Evolutionary conservation across 257 asterid species (phyloP).

Genomic region (Lantana camara): DNA sequence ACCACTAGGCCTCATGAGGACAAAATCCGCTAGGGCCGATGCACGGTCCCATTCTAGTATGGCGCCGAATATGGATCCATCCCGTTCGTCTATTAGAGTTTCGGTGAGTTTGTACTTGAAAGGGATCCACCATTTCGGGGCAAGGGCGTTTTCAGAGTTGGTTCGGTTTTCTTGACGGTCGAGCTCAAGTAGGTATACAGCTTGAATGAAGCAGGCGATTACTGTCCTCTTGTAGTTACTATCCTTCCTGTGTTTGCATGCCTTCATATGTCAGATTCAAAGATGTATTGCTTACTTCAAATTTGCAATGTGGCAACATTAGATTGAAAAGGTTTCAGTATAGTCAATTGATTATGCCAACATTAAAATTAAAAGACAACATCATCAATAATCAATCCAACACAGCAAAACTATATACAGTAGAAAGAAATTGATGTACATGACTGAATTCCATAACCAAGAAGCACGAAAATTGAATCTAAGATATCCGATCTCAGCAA

Average conservation of each 20-base stretch:
- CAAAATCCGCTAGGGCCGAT: constrained; percentile 80
- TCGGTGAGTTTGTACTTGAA: constrained; percentile 85
- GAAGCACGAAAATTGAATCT: background rate
- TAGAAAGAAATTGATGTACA: too few species aligned
- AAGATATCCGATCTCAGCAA: constrained; percentile 1
- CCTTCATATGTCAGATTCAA: background rate
- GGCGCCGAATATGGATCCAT: constrained; percentile 92
- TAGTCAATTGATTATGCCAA: too few species aligned
- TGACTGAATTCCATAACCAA: background rate
- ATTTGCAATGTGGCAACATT: background rate
- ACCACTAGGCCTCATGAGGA: constrained; percentile 78
- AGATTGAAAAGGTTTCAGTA: background rate
- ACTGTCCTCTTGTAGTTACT: constrained; percentile 84
- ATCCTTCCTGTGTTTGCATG: constrained; percentile 70
- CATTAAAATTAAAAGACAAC: too few species aligned
- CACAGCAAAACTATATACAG: too few species aligned
- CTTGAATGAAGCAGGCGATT: constrained; percentile 92
- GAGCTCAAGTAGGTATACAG: constrained; percentile 89
- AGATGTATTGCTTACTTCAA: background rate
- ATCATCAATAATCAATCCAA: too few species aligned
- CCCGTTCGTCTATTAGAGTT: constrained; percentile 79
- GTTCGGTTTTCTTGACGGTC: constrained; percentile 88
- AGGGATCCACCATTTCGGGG: constrained; percentile 98
- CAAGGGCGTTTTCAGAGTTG: constrained; percentile 65
- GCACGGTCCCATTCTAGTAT: constrained; percentile 93